Evolutionary conservation across 805 yeast species (phyloP).

Genomic region (Saccharomycopsis selenospora): DNA sequence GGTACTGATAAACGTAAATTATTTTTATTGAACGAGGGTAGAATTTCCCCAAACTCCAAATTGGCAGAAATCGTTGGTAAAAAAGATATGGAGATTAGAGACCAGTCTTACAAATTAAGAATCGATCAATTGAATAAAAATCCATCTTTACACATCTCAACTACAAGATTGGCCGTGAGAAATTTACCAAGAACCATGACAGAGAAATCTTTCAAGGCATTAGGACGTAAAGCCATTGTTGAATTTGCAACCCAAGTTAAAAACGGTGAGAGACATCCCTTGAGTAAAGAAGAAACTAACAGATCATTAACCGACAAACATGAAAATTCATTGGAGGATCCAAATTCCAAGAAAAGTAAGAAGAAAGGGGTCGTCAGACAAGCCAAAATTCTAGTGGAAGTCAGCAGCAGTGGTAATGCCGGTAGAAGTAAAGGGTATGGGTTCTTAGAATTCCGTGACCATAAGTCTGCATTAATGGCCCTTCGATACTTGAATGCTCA

Average conservation of each 20-base stretch:
- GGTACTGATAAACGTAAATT: slow-evolving; percentile 72
- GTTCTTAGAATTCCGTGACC: slow-evolving; percentile 87
- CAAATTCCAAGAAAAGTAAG: slow-evolving; percentile 53
- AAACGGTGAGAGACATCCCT: slow-evolving; percentile 65
- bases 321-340: slow-evolving; percentile 34
- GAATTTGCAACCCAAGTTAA: slow-evolving; percentile 88
- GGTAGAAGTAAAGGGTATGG: slow-evolving; percentile 98
- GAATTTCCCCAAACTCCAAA: slow-evolving; percentile 74
- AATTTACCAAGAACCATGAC: slow-evolving; percentile 91
- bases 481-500: slow-evolving; percentile 96
- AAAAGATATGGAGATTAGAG: slow-evolving; percentile 80
- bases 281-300: slow-evolving; percentile 79
- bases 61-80: slow-evolving; percentile 61
- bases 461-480: slow-evolving; percentile 89
- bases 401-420: slow-evolving; percentile 74
- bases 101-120: slow-evolving; percentile 76
- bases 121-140: slow-evolving; percentile 86
- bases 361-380: slow-evolving; percentile 89
- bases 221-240: slow-evolving; percentile 92
- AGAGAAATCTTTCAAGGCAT: slow-evolving; percentile 78
- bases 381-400: slow-evolving; percentile 88
- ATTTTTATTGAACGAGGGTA: slow-evolving; percentile 87
- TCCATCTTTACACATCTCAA: slow-evolving; percentile 85
- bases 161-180: slow-evolving; percentile 91
- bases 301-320: slow-evolving; percentile 67